phyloP scores from a whole-genome alignment of 495 filamentous ascomycete genomes.

The Lasiosphaeria hispida region DNA sequence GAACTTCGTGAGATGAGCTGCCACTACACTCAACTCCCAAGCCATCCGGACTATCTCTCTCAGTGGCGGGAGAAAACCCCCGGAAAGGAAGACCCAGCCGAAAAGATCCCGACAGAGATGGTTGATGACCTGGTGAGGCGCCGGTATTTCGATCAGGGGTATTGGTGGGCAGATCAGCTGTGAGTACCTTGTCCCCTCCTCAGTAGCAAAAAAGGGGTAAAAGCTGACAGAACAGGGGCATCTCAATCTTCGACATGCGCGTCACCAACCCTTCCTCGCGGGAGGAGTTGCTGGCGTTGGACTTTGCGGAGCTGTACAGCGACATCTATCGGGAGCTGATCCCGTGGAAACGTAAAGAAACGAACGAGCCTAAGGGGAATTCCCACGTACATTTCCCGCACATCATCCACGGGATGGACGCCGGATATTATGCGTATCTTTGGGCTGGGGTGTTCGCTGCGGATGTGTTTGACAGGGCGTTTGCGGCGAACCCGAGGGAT shows the following conservation, averaged over 20 bases:
- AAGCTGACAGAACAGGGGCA: too few relatives aligned
- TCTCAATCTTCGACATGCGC: background rate
- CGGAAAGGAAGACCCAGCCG: background rate
- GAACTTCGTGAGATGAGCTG: background rate
- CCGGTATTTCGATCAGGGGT: background rate
- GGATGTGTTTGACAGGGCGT: background rate
- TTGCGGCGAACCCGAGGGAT: background rate
- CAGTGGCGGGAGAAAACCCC: background rate
- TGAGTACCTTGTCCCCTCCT: too few relatives aligned
- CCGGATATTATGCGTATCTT: slow-evolving; percentile 4
- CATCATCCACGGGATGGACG: background rate
- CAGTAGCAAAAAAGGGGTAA: too few relatives aligned
- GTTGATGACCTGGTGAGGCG: background rate
- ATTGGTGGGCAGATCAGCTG: background rate
- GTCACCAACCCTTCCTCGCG: background rate
- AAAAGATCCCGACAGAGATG: background rate
- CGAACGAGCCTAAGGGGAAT: background rate
- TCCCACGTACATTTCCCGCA: background rate
- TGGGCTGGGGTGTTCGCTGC: background rate
- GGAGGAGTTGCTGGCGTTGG: background rate
- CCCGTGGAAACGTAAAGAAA: background rate
- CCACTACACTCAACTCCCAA: background rate
- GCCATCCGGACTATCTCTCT: background rate
- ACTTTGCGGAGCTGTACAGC: background rate
- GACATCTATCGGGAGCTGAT: background rate